Conservation (phyloP, 805 yeast genomes). For the Pichia gijzeniarum region DNA sequence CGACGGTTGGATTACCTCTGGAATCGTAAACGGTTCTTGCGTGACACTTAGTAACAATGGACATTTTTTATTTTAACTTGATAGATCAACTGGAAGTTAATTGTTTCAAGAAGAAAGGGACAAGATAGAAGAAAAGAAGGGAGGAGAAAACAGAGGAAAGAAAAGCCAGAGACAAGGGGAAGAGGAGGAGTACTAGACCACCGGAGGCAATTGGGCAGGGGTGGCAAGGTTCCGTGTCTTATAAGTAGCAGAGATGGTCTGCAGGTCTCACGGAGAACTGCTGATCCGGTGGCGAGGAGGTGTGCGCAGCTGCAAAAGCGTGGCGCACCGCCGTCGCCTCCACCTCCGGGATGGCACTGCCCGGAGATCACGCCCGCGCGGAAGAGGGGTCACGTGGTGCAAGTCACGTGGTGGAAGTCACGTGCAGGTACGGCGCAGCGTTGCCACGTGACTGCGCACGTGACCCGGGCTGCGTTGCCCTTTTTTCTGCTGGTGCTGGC, state of each 20-base stretch:
- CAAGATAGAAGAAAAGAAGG: not conserved
- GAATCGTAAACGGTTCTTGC: constrained; percentile 99
- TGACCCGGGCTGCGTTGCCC: not conserved
- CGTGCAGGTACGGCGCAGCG: no score
- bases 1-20: constrained; percentile 99
- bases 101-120: not conserved
- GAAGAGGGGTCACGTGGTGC: not conserved
- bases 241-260: no score
- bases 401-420: no score
- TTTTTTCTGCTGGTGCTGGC: no score
- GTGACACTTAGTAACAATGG: constrained; percentile 74
- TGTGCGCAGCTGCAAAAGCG: not conserved
- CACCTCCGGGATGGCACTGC: not conserved
- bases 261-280: no score
- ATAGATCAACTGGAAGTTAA: not conserved
- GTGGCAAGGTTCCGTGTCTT: not conserved
- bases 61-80: constrained; percentile 21
- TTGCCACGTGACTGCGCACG: not conserved
- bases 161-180: no score
- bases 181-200: no score
- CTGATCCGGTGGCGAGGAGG: not conserved
- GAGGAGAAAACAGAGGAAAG: not conserved
- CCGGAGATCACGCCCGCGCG: not conserved
- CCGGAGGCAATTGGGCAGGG: no score
- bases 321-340: not conserved